A percentile compares a stretch with the other conserved stretches of the same genome.
phyloP scores from a whole-genome alignment of 352 stramenopile genomes.

The Phytophthora colocasiae region DNA sequence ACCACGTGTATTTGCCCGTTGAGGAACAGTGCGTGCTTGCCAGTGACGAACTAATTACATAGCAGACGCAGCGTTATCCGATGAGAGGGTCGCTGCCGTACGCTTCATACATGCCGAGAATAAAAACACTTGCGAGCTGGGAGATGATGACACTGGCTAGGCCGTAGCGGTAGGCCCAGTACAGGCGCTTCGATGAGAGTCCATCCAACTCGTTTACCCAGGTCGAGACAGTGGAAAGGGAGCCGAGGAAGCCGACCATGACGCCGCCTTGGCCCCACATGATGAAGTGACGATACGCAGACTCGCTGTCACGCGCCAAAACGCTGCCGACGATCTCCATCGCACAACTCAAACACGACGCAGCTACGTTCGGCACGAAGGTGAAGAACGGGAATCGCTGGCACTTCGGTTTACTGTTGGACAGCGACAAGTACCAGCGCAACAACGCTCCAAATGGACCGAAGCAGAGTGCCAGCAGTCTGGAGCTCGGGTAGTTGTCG shows the following conservation, averaged over 20 bases:
- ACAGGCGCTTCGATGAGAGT: constrained; percentile 52
- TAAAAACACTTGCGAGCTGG: constrained; percentile 62
- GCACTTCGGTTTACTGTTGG: constrained; percentile 53
- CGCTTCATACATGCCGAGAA: constrained; percentile 56
- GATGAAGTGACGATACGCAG: constrained; percentile 48
- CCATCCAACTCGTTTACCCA: constrained; percentile 70
- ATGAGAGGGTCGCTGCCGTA: constrained; percentile 53
- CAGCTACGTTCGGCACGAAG: constrained; percentile 66
- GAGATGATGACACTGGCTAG: constrained; percentile 54
- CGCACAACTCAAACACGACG: constrained; percentile 56
- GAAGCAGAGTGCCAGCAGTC: constrained; percentile 60
- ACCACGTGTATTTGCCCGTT: constrained; percentile 15
- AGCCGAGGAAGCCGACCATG: constrained; percentile 66
- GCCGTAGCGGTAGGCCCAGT: constrained; percentile 66
- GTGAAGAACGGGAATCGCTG: constrained; percentile 72
- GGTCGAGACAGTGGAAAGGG: constrained; percentile 73
- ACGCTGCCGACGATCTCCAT: constrained; percentile 53
- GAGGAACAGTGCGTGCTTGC: constrained; percentile 11
- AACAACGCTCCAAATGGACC: constrained; percentile 65
- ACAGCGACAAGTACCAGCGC: constrained; percentile 63
- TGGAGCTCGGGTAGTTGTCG: constrained; percentile 58
- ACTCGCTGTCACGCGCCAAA: constrained; percentile 30
- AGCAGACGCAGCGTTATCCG: constrained; percentile 22
- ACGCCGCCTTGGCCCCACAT: constrained; percentile 54
- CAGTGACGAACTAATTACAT: constrained; percentile 29